These are phyloP conservation scores for Rehmannia glutinosa DNA, from an alignment of 257 asterid species.

Conservation along the genomic window DNA sequence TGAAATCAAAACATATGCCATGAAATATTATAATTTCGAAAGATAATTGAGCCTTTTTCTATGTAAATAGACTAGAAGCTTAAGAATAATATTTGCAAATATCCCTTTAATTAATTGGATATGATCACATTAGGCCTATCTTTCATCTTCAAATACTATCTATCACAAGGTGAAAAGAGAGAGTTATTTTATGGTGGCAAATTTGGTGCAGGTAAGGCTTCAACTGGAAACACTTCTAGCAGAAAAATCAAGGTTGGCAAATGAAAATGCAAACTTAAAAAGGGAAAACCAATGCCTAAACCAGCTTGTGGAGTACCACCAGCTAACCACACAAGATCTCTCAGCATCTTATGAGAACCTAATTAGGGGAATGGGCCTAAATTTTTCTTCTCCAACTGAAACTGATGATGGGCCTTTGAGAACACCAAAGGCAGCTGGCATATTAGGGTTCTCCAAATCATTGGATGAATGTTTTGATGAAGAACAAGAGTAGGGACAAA, in stretches of 20 bases:
- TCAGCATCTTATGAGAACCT: constrained; percentile 87
- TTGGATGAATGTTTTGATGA: constrained; percentile 60
- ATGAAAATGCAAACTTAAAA: constrained; percentile 73
- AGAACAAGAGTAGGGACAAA: constrained; percentile 18
- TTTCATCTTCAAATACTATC: too few species aligned
- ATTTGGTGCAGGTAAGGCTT: constrained; percentile 66
- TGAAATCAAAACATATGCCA: too few species aligned
- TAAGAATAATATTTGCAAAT: too few species aligned
- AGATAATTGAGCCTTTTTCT: too few species aligned
- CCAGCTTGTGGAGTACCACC: constrained; percentile 92
- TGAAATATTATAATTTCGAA: too few species aligned
- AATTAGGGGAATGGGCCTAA: constrained; percentile 64
- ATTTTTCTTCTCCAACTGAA: constrained; percentile 51
- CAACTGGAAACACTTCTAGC: constrained; percentile 90
- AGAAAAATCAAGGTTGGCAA: constrained; percentile 84
- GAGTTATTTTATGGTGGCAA: background rate
- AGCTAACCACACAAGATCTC: constrained; percentile 74
- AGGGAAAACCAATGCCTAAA: constrained; percentile 85
- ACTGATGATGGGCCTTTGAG: constrained; percentile 19
- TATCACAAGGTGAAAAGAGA: too few species aligned
- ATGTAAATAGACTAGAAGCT: too few species aligned
- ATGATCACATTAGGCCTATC: too few species aligned
- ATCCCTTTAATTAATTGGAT: too few species aligned
- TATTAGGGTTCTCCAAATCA: constrained; percentile 41
- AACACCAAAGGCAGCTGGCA: constrained; percentile 27